These are phyloP conservation scores for Neurospora tetraspora DNA, from an alignment of 495 filamentous ascomycete species.

Conservation along the genomic window DNA sequence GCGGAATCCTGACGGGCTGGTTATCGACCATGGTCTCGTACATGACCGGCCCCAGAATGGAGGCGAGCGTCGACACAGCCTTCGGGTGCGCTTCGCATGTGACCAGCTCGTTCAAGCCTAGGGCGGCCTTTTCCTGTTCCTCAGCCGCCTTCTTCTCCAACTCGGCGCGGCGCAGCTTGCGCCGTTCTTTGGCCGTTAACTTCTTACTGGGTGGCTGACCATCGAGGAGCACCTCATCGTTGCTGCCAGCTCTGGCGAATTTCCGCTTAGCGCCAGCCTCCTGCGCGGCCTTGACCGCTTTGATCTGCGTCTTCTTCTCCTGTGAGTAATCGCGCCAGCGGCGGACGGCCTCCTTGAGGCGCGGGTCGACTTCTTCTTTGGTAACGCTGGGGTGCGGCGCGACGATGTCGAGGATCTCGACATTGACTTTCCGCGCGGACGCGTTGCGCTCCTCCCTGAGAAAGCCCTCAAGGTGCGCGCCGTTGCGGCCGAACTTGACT, in stretches of 20 bases:
- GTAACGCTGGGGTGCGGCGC: constrained; percentile 3
- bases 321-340: constrained; percentile 55
- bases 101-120: constrained; percentile 29
- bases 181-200: constrained; percentile 23
- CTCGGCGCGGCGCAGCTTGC: constrained; percentile 8
- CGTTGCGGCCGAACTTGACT: constrained; percentile 46
- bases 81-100: constrained; percentile 34
- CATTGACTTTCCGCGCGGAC: constrained; percentile 40
- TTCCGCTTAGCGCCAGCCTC: constrained; percentile 20
- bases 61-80: constrained; percentile 28
- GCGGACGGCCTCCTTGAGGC: constrained; percentile 49
- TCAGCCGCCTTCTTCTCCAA: constrained; percentile 9
- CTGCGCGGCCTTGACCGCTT: constrained; percentile 18
- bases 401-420: constrained; percentile 27
- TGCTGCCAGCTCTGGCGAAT: constrained; percentile 3
- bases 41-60: constrained; percentile 37
- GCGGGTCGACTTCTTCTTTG: constrained; percentile 35
- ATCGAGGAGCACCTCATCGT: constrained; percentile 21
- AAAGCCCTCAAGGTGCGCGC: constrained; percentile 56
- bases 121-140: constrained; percentile 8
- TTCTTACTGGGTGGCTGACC: constrained; percentile 15
- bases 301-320: constrained; percentile 38
- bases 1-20: constrained; percentile 31
- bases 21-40: constrained; percentile 25
- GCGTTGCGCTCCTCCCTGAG: constrained; percentile 50